Base-by-base conservation (phyloP, 2,329 filamentous ascomycete species). In the Aschersonia sp. region DNA sequence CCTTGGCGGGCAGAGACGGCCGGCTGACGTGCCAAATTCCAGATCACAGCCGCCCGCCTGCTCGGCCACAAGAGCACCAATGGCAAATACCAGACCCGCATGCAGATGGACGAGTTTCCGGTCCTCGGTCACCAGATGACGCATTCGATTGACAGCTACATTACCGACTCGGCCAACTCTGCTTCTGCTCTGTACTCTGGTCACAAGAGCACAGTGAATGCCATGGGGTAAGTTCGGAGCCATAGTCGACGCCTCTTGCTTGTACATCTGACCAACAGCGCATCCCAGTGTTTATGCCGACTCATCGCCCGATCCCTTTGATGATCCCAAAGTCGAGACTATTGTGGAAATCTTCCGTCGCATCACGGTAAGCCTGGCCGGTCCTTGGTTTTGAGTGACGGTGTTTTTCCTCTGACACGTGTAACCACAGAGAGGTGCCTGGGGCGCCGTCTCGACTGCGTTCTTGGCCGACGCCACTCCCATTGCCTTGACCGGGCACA, bases 71-170 rank as follows among this genome's bases (percentile, higher is more conserved):
- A 87, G 70, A 82, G 75, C 55, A 75, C 90, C 71, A 92, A 94
- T 59, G 87, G 87, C 55, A 85, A 84, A 63, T 94, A 90, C 63
- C 81, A 87, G 69, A 79, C 75, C 49, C 75, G 72, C 49, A 75
- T 94, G 73, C 73, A 79, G 58, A 72, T 94, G 70, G 87, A 94
- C 68, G 75, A 87, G 59, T 92, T 92, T 66, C 86, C 87, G 3
- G 76, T 89, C n/a, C 61, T 90, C 9, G 87, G 87, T 22, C 87
- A 94, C 63, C 86, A 90, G 66, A 90, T 92, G 81, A 89, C 86
- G 9, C 85, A 90, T 65, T 89, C 85, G 1, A 78, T 92, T 59
- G 85, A 90, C 67, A 80, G 73, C 45, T 90, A 85, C 71, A 90
- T 92, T 60, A 92, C 86, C 39, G 86, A 92, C 63, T 87, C 82